Base-by-base conservation (phyloP, 2,329 filamentous ascomycete genomes). In the Escovopsis sp. region DNA sequence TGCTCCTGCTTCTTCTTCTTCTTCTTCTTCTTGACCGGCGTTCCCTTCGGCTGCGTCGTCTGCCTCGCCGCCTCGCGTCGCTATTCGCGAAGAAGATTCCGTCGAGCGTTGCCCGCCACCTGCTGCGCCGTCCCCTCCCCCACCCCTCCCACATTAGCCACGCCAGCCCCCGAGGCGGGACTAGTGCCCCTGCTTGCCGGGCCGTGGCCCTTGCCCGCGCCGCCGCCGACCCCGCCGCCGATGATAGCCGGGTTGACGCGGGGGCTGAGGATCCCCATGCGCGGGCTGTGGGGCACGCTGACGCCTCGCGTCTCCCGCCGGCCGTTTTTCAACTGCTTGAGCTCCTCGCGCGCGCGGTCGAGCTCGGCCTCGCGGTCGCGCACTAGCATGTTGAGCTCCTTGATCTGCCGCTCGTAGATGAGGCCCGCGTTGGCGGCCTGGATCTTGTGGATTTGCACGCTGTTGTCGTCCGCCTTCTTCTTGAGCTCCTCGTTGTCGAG, bases 201-300 rank as follows among this genome's bases (percentile, higher is more conserved):
- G 35, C 61, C 51, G 18, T 53, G 52, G n/a, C 39, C 45, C 23
- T 51, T 50, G 10, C 45, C 49, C 5, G 49, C 36, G n/a, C n/a
- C n/a, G n/a, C n/a, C n/a, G n/a, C n/a, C n/a, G n/a, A n/a, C n/a
- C n/a, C n/a, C n/a, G n/a, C n/a, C n/a, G n/a, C n/a, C n/a, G n/a
- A n/a, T n/a, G n/a, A n/a, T n/a, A n/a, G n/a, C n/a, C n/a, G n/a
- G n/a, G n/a, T 23, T 23, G 21, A 23, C 21, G n/a, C 54, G 56
- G 3, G 70, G 70, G 41, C 69, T 72, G 56, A 70, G 65, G 35
- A 70, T 55, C 23, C 62, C 58, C 42, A 66, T 56, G 6, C 67
- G 61, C n/a, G 71, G 71, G 46, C 70, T 74, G 16, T 67, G 65
- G 34, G 70, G 70, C 16, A 72, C 68, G 43, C 70, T 74, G 35